Conservation (phyloP, 2,329 filamentous ascomycete genomes). For the Catunica adiposa region DNA sequence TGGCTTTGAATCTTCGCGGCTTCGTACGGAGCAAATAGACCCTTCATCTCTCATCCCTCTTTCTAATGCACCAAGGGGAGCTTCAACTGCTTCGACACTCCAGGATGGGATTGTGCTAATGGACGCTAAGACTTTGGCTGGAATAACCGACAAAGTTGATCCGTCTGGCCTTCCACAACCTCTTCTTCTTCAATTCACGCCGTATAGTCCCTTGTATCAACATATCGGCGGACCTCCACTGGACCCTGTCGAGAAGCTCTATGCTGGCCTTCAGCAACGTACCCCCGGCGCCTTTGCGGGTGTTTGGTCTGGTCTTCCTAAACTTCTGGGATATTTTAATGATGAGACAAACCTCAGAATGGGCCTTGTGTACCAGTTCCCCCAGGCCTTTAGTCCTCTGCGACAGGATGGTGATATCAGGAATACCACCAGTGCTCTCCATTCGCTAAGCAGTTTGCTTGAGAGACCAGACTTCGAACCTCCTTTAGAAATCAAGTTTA, state of each 20-base stretch:
- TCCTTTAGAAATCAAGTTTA: constrained; percentile 58
- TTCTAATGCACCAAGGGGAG: constrained; percentile 4
- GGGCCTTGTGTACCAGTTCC: constrained; percentile 60
- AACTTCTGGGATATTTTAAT: constrained; percentile 55
- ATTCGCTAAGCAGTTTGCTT: constrained; percentile 38
- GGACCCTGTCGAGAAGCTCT: constrained; percentile 47
- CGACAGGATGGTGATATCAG: constrained; percentile 3
- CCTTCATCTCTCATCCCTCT: constrained; percentile 35
- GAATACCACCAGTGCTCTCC: constrained; percentile 38
- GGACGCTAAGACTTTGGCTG: constrained; percentile 26
- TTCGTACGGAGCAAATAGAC: constrained; percentile 44
- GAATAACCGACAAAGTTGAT: constrained; percentile 1
- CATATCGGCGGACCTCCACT: constrained; percentile 30
- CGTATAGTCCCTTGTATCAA: constrained; percentile 45
- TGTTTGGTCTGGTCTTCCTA: constrained; percentile 41
- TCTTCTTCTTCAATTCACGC: constrained; percentile 55
- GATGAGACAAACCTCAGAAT: constrained; percentile 53
- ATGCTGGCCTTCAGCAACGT: constrained; percentile 38
- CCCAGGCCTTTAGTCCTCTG: constrained; percentile 34
- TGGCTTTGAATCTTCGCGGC: constrained; percentile 40
- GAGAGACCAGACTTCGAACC: constrained; percentile 39
- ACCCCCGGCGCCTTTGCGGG: constrained; percentile 20
- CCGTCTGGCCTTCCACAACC: constrained; percentile 19
- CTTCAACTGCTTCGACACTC: background rate
- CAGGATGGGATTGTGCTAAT: constrained; percentile 24